Evolutionary conservation across 257 asterid species (phyloP).

Genomic region (Fraxinus excelsior): DNA sequence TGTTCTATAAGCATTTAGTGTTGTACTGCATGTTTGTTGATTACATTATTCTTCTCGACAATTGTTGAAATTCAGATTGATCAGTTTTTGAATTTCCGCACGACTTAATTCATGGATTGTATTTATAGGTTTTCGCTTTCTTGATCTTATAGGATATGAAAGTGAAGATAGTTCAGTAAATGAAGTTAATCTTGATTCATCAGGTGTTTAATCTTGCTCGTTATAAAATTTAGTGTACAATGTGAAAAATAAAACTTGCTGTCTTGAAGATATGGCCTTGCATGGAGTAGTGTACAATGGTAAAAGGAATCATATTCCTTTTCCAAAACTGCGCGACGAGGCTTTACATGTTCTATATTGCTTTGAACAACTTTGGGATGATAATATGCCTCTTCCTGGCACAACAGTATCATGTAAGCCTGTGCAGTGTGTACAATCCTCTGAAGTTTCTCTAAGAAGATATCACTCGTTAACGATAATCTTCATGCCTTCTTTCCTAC

Average conservation of each 20-base stretch:
- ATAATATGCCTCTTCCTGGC: neutral
- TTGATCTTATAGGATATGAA: slow-evolving; percentile 65
- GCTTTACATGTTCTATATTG: neutral
- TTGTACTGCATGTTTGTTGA: neutral
- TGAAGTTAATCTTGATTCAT: slow-evolving; percentile 78
- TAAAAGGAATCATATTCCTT: neutral
- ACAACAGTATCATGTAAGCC: neutral
- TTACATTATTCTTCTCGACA: neutral
- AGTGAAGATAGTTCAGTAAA: slow-evolving; percentile 85
- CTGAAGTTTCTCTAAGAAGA: neutral
- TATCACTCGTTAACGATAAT: neutral
- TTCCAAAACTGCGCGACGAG: neutral
- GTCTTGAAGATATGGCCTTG: neutral
- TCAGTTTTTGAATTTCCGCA: neutral
- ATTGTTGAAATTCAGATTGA: neutral
- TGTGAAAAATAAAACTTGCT: neutral
- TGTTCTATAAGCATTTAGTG: neutral
- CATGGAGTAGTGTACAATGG: slow-evolving; percentile 2
- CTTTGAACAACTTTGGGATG: neutral
- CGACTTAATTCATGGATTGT: slow-evolving; percentile 7
- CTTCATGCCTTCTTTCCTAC: neutral
- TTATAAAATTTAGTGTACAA: slow-evolving; percentile 5
- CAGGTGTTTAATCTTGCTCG: slow-evolving; percentile 51
- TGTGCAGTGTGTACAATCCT: neutral
- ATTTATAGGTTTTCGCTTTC: slow-evolving; percentile 10